phyloP scores from a whole-genome alignment of 2,329 filamentous ascomycete genomes.

The Trichoderma cornu-damae region DNA sequence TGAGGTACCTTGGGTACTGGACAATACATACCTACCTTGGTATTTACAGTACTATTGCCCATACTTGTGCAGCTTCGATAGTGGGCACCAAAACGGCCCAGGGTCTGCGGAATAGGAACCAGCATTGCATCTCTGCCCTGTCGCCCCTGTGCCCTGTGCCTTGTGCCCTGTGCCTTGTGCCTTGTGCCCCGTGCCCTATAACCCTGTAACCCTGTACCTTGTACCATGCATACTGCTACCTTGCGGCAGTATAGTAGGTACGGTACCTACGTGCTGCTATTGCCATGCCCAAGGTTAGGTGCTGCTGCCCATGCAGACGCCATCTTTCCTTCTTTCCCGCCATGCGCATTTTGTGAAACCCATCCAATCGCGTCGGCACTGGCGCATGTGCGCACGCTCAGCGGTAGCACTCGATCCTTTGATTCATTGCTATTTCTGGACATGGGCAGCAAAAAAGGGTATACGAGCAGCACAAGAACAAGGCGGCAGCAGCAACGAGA shows the following conservation, averaged over 20 bases:
- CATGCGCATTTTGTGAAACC: slow-evolving; percentile 10
- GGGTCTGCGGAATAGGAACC: background rate
- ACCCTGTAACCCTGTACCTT: background rate
- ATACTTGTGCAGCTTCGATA: slow-evolving; percentile 7
- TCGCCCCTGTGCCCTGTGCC: background rate
- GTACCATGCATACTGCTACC: too few relatives aligned
- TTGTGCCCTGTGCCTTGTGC: background rate
- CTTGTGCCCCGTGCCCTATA: background rate
- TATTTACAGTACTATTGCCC: too few relatives aligned
- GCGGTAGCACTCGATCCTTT: background rate
- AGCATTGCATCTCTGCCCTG: too few relatives aligned
- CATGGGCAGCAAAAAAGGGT: background rate
- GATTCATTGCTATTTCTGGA: slow-evolving; percentile 11
- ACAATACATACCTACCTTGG: background rate
- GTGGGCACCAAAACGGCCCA: slow-evolving; percentile 1
- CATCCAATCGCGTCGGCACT: background rate
- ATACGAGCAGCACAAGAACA: slow-evolving; percentile 2
- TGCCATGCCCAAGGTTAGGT: too few relatives aligned
- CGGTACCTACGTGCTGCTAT: too few relatives aligned
- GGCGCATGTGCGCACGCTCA: background rate
- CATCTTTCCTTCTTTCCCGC: slow-evolving; percentile 5
- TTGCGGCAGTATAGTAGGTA: too few relatives aligned
- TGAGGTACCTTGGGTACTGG: background rate
- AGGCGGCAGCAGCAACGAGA: background rate
- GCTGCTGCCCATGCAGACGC: background rate